Evolutionary conservation across 2,329 filamentous ascomycete genomes (phyloP).

Genomic region (Epichloe hybrida): DNA sequence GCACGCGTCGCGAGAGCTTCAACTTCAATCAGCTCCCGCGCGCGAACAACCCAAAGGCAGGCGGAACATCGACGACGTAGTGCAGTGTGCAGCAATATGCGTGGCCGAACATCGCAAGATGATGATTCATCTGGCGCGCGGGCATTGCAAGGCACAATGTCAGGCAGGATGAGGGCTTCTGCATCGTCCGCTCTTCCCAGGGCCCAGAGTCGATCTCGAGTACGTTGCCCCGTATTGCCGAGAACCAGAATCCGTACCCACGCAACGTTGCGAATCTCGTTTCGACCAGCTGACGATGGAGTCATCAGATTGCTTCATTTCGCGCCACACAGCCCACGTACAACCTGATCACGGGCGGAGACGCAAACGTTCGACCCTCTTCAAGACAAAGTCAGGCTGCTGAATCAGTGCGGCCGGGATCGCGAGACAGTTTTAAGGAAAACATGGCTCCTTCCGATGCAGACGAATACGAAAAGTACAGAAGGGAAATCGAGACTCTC

Average conservation of each 20-base stretch:
- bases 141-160: conserved; percentile 17
- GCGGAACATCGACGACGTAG: not conserved
- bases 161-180: conserved; percentile 22
- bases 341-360: conserved; percentile 44
- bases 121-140: conserved; percentile 15
- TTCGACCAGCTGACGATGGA: not conserved
- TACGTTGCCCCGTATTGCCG: conserved; percentile 14
- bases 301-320: conserved; percentile 28
- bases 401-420: conserved; percentile 32
- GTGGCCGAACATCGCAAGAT: conserved; percentile 19
- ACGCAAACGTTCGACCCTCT: conserved; percentile 24
- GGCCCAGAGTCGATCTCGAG: conserved; percentile 26
- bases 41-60: not conserved
- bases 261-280: not conserved
- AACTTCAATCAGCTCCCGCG: not conserved
- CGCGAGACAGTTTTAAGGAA: conserved; percentile 45
- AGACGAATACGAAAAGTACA: conserved; percentile 45
- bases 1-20: conserved; percentile 1
- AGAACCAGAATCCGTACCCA: not conserved
- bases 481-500: conserved; percentile 56
- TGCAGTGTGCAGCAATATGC: conserved; percentile 16
- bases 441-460: conserved; percentile 45
- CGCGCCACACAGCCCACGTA: conserved; percentile 42
- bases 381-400: conserved; percentile 28
- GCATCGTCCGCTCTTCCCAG: conserved; percentile 21